phyloP scores from a whole-genome alignment of 1,284 basidiomycete genomes.

The Puccinia coronata region DNA sequence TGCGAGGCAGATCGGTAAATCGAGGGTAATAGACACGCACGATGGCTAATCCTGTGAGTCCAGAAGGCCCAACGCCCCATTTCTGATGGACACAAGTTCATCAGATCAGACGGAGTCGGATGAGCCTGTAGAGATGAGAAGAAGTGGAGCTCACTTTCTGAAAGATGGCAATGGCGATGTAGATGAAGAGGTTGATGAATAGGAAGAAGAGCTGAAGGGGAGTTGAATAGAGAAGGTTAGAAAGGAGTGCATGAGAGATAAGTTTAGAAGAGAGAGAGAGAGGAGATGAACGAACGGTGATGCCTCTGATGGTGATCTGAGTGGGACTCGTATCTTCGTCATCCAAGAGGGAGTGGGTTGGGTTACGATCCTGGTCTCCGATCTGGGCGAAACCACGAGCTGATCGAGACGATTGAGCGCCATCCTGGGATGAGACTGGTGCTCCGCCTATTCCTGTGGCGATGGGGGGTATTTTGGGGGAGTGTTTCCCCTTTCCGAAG shows the following conservation, averaged over 20 bases:
- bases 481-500: conserved; percentile 46
- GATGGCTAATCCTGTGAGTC: conserved; percentile 39
- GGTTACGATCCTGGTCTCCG: neutral
- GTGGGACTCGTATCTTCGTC: conserved; percentile 37
- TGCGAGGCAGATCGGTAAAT: neutral
- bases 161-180: conserved; percentile 53
- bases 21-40: conserved; percentile 3
- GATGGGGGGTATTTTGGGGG: conserved; percentile 36
- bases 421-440: conserved; percentile 19
- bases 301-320: conserved; percentile 29
- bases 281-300: conserved; percentile 18
- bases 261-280: neutral
- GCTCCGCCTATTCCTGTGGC: conserved; percentile 24
- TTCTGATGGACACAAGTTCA: conserved; percentile 50
- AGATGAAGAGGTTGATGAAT: conserved; percentile 52
- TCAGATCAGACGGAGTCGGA: conserved; percentile 46
- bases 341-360: conserved; percentile 24
- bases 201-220: conserved; percentile 39
- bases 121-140: conserved; percentile 25
- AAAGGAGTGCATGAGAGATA: neutral
- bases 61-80: conserved; percentile 45
- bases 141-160: conserved; percentile 43
- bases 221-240: neutral
- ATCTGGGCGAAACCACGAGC: conserved; percentile 5
- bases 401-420: neutral